A percentile compares a stretch with the other conserved stretches of the same genome.
phyloP scores from a whole-genome alignment of 768 basidiomycete species.

The Psilocybe sp. region DNA sequence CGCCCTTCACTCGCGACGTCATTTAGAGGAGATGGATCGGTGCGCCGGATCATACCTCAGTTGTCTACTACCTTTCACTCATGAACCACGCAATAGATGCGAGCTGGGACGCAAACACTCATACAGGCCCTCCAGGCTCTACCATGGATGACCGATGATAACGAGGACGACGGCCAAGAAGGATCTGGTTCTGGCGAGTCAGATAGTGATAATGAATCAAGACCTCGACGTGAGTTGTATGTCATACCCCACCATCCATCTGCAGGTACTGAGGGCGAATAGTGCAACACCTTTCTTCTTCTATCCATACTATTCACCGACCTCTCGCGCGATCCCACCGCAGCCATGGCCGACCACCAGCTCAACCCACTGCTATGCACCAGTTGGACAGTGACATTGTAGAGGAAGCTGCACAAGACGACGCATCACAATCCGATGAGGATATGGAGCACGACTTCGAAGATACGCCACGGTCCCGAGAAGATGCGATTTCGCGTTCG shows the following conservation, averaged over 20 bases:
- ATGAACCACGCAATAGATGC: constrained; percentile 53
- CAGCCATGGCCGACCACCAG: constrained; percentile 24
- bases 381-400: constrained; percentile 8
- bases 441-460: constrained; percentile 54
- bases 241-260: not conserved
- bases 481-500: constrained; percentile 9
- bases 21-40: constrained; percentile 71
- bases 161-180: constrained; percentile 58
- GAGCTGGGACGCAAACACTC: constrained; percentile 83
- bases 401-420: constrained; percentile 26
- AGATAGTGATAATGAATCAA: constrained; percentile 73
- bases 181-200: constrained; percentile 41
- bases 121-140: constrained; percentile 87
- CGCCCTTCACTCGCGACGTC: constrained; percentile 43
- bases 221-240: constrained; percentile 28
- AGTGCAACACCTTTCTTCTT: constrained; percentile 66
- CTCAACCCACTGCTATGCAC: constrained; percentile 14
- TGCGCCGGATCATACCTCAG: constrained; percentile 22
- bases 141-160: constrained; percentile 73
- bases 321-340: constrained; percentile 70
- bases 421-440: constrained; percentile 17
- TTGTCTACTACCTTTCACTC: constrained; percentile 5
- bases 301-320: constrained; percentile 85
- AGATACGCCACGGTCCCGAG: constrained; percentile 43
- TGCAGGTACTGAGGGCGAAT: constrained; percentile 3